Conservation (phyloP, 2,329 filamentous ascomycete genomes). For the Ophiosphaerella narmari region DNA sequence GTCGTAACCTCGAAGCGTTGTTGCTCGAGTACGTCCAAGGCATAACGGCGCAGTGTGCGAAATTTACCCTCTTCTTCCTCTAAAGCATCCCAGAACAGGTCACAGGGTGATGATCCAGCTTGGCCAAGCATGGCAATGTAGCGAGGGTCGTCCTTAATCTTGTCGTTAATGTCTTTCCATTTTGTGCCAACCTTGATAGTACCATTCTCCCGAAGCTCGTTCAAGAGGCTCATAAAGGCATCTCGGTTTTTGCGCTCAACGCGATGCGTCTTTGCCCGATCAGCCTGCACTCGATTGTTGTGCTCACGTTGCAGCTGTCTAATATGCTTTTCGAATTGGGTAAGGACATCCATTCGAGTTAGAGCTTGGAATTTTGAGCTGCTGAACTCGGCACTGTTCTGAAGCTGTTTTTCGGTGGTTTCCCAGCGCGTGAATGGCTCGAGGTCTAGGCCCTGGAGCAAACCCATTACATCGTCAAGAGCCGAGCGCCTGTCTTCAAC, state of each 20-base stretch:
- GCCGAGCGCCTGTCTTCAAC: constrained; percentile 74
- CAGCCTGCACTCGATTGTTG: constrained; percentile 86
- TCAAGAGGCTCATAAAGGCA: constrained; percentile 73
- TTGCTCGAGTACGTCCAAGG: constrained; percentile 89
- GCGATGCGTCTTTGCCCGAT: constrained; percentile 79
- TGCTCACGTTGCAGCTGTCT: constrained; percentile 87
- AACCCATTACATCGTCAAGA: constrained; percentile 78
- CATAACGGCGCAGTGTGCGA: constrained; percentile 78
- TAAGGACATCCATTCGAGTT: constrained; percentile 87
- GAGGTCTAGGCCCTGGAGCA: constrained; percentile 79
- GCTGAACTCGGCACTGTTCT: constrained; percentile 76
- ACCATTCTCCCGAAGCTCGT: constrained; percentile 72
- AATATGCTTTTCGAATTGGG: constrained; percentile 92
- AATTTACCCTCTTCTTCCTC: constrained; percentile 93
- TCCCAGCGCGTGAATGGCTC: constrained; percentile 96
- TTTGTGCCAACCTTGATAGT: constrained; percentile 89
- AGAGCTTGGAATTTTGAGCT: constrained; percentile 82
- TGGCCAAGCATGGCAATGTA: constrained; percentile 85
- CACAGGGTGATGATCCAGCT: constrained; percentile 80
- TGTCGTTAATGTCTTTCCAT: constrained; percentile 79
- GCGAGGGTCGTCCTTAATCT: constrained; percentile 78
- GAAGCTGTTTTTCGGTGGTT: constrained; percentile 82
- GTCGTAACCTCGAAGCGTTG: constrained; percentile 88
- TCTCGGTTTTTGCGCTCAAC: constrained; percentile 87
- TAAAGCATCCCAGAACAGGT: constrained; percentile 93